Base-by-base conservation (phyloP, 371 early-diverging fungal genomes). In the Saksenaea vasiformis region DNA sequence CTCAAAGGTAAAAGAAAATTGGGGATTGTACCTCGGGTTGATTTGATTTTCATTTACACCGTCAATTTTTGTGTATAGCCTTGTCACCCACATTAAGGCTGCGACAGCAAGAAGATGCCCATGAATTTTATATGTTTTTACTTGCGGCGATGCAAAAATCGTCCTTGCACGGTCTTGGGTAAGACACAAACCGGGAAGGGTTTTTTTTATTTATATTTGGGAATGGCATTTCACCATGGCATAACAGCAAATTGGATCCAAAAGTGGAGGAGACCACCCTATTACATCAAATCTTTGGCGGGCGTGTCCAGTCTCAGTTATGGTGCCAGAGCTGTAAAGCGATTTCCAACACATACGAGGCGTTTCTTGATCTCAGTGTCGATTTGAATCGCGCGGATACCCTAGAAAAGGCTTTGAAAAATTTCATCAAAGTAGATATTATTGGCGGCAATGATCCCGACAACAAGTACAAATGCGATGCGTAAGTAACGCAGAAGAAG, bases 51-150 rank as follows among this genome's bases (percentile, higher is more conserved):
- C 51, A 53, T 17, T 36, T 35, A 38, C n/a, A 51, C 35, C 34
- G 24, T 34, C n/a, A n/a, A n/a, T n/a, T n/a, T n/a, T 58, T 34
- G 11, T 58, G 24, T 5, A 24, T 65, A 82, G 81, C 76, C 19
- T 85, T 96, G 15, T 92, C 93, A 38, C 87, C 84, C 64, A 90
- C 89, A 39, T 84, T 96, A 75, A 81, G 87, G 17, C 67, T 91
- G 3, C 93, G 95, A 14, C 71, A 91, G 15, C 95, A 96, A 70
- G 97, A 95, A 62, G 97, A 96, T 66, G 86, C 95, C 7, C 95
- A 96, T 71, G 97, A 96, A 76, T 93, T 95, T 62, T 73, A 92
- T 27, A 79, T 93, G 51, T 85, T 86, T 60, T 68, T 95, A n/a
- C 67, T 96, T 5, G 91, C 91, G 38, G 68, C 76, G 2, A 66